Percentiles rank a stretch among this genome's conserved stretches.
Conservation (phyloP, 805 yeast genomes). For the Ogataea chonburiensis region DNA sequence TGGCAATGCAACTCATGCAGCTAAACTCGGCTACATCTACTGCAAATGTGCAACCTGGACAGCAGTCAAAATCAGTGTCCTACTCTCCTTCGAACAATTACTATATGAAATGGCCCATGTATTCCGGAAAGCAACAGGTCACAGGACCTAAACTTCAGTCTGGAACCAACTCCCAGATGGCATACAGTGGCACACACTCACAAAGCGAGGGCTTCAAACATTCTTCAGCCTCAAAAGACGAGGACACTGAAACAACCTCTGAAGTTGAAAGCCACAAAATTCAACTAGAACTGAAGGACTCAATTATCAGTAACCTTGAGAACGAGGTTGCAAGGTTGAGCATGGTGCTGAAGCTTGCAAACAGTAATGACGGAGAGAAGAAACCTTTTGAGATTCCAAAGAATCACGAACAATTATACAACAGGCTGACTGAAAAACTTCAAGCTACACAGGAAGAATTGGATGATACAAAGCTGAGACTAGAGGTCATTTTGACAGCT, state of each 20-base stretch:
- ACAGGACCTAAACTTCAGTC: slow-evolving; percentile 7
- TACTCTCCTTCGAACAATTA: slow-evolving; percentile 12
- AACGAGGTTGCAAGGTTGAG: slow-evolving; percentile 41
- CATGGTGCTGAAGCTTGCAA: slow-evolving; percentile 44
- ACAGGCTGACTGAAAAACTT: slow-evolving; percentile 29
- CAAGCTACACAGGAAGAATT: slow-evolving; percentile 43
- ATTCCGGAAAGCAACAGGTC: slow-evolving; percentile 14
- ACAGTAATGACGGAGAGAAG: slow-evolving; percentile 17
- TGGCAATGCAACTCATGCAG: slow-evolving; percentile 29
- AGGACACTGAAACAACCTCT: slow-evolving; percentile 6
- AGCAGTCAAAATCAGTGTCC: slow-evolving; percentile 3
- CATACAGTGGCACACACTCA: slow-evolving; percentile 10
- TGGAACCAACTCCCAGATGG: slow-evolving; percentile 12
- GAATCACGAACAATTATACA: slow-evolving; percentile 34
- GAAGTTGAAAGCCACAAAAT: slow-evolving; percentile 42
- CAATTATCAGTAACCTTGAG: slow-evolving; percentile 46
- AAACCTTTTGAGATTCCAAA: slow-evolving; percentile 33
- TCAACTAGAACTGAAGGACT: slow-evolving; percentile 55
- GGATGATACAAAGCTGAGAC: slow-evolving; percentile 56
- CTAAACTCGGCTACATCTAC: slow-evolving; percentile 19
- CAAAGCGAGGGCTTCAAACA: slow-evolving; percentile 7
- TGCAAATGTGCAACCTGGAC: slow-evolving; percentile 5
- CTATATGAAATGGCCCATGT: slow-evolving; percentile 20
- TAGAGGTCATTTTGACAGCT: slow-evolving; percentile 63
- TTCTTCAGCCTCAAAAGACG: slow-evolving; percentile 6